These are phyloP conservation scores for Rhynchosporium agropyri DNA, from an alignment of 2,329 filamentous ascomycete species.

Conservation along the genomic window DNA sequence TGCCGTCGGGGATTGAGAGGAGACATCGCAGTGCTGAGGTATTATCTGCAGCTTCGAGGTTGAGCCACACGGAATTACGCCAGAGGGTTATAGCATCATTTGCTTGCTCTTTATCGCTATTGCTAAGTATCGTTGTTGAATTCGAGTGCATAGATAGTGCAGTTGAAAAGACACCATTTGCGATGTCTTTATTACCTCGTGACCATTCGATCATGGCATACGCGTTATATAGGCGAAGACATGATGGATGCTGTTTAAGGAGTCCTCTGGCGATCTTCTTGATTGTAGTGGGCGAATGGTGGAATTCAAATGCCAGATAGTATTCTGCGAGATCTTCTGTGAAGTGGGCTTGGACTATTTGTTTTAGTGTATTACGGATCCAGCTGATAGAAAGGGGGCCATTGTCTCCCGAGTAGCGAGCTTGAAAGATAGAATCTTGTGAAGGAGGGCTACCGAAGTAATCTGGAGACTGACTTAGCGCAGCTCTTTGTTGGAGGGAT, in stretches of 20 bases:
- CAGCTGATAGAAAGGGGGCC: constrained; percentile 44
- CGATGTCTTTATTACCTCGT: constrained; percentile 58
- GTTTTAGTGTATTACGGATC: constrained; percentile 57
- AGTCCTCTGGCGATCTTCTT: constrained; percentile 74
- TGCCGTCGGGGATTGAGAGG: constrained; percentile 45
- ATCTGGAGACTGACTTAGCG: constrained; percentile 2
- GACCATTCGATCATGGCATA: constrained; percentile 74
- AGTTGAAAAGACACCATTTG: constrained; percentile 66
- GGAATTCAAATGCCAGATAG: constrained; percentile 67
- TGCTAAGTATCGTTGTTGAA: constrained; percentile 43
- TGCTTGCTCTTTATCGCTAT: constrained; percentile 39
- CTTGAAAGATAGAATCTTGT: constrained; percentile 28
- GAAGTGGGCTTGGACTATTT: constrained; percentile 52
- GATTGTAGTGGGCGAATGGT: constrained; percentile 55
- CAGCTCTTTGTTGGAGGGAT: not conserved
- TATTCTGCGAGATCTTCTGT: constrained; percentile 66
- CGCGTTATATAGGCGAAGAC: constrained; percentile 72
- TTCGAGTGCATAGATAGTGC: constrained; percentile 62
- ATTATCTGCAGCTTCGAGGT: constrained; percentile 31
- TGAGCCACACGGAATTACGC: constrained; percentile 39
- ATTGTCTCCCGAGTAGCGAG: constrained; percentile 27
- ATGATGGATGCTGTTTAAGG: constrained; percentile 67
- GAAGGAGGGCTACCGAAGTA: constrained; percentile 10
- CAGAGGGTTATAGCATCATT: constrained; percentile 36
- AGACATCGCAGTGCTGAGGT: constrained; percentile 45